Evolutionary conservation across 139 green algal species (phyloP), one percentile per base, ranked within the genome.

Genomic region (Limnomonas spitsbergensis): DNA sequence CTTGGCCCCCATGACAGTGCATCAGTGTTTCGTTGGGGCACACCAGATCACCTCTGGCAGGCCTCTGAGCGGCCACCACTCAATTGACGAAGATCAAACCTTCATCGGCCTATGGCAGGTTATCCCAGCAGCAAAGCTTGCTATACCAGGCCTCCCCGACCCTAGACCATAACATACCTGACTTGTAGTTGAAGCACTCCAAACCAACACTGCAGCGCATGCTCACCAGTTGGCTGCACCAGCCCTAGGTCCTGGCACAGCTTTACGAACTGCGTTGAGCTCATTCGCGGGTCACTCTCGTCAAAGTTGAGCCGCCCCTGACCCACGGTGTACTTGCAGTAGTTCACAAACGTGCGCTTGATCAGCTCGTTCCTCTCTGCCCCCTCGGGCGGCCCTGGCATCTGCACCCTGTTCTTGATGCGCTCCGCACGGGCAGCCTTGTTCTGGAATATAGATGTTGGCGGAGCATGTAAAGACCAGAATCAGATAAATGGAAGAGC

Each of bases 241-340:
- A 83, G 40, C 3, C 79, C 79, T 61, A 83, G 40, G 73, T 83
- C 79, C 36, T 79, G 42, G 42, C 73, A 80, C 40, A 83, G 79
- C 66, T 83, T 83, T 2, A 83, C 79, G 72, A 78, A 83, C 73
- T 83, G 79, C 7, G 79, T 83, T 3, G 72, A 80, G 27, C 26
- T 70, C 79, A 83, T 80, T 61, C 71, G 54, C 1, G 79, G 79
- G 40, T 83, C 73, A 32, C 9, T n/a, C 66, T 83, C 79, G 70
- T 83, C 73, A 56, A 52, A 83, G 4, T n/a, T 56, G 7, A 42
- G 4, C 2, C 73, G 61, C 26, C 79, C 73, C 61, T 80, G 73
- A 36, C 79, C 79, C 4, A 80, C 79, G 4, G 79, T 80, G 73
- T 77, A 83, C 32, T 69, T 67, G 79, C 79, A 83, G 73, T 83